Conservation (phyloP, 2,329 filamentous ascomycete genomes). For the Lachnellula suecica region DNA sequence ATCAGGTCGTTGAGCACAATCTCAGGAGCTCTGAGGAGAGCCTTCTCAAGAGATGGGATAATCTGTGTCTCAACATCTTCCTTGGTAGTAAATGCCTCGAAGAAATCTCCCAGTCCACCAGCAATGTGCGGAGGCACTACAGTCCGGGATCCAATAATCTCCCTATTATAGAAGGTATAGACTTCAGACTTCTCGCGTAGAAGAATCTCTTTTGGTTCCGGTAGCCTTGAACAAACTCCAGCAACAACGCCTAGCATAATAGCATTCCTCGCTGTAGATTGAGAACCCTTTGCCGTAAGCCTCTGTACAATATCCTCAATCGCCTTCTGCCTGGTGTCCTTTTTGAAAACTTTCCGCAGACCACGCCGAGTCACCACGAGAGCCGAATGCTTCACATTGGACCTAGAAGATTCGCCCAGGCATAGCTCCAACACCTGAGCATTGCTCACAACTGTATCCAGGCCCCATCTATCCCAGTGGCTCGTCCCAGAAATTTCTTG, state of each 20-base stretch:
- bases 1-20: slow-evolving; percentile 81
- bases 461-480: slow-evolving; percentile 63
- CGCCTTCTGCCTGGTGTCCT: slow-evolving; percentile 18
- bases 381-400: slow-evolving; percentile 69
- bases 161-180: slow-evolving; percentile 80
- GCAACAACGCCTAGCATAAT: slow-evolving; percentile 82
- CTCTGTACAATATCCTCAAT: slow-evolving; percentile 55
- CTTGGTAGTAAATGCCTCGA: slow-evolving; percentile 67
- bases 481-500: slow-evolving; percentile 64
- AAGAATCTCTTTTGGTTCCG: slow-evolving; percentile 60
- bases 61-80: slow-evolving; percentile 77
- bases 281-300: slow-evolving; percentile 66
- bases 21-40: slow-evolving; percentile 84
- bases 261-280: slow-evolving; percentile 68
- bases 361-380: slow-evolving; percentile 77
- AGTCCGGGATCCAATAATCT: slow-evolving; percentile 77
- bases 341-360: slow-evolving; percentile 71
- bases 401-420: slow-evolving; percentile 62
- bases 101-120: slow-evolving; percentile 77
- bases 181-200: slow-evolving; percentile 68
- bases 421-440: slow-evolving; percentile 79
- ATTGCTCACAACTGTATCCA: slow-evolving; percentile 65
- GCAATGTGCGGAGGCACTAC: slow-evolving; percentile 71
- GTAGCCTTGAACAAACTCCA: slow-evolving; percentile 77
- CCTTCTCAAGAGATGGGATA: slow-evolving; percentile 82